Percentiles rank a stretch among this genome's conserved stretches.
Conservation (phyloP, 176 grass and related monocot species). For the Rhynchospora breviuscula region DNA sequence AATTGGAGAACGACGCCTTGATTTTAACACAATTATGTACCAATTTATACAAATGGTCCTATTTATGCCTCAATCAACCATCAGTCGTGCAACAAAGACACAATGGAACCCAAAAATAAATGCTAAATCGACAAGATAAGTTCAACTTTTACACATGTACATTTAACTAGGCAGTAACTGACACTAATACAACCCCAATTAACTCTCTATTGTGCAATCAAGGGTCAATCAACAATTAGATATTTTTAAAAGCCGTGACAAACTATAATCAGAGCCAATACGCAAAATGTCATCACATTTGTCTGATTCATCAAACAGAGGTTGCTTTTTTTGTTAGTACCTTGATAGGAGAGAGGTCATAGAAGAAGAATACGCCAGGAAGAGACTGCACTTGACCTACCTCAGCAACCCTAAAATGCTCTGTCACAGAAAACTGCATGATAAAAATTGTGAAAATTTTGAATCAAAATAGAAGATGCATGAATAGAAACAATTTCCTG, state of each 20-base stretch:
- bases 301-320: background rate
- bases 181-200: background rate
- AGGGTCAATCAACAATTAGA: background rate
- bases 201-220: background rate
- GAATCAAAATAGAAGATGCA: background rate
- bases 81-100: background rate
- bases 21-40: background rate
- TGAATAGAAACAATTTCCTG: background rate
- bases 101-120: background rate
- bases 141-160: background rate
- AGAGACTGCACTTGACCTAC: conserved; percentile 59
- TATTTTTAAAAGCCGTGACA: background rate
- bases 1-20: background rate
- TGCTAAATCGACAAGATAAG: background rate
- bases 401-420: conserved; percentile 84
- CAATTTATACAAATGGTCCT: background rate
- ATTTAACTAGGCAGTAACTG: background rate
- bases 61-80: background rate
- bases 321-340: conserved; percentile 31
- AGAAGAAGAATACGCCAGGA: conserved; percentile 99
- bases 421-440: conserved; percentile 88
- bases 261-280: background rate
- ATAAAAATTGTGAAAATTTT: background rate
- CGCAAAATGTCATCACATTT: background rate
- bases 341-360: conserved; percentile 97